A percentile compares a stretch with the other conserved stretches of the same genome.
These are phyloP conservation scores for Gnetum montanum DNA, from an alignment of 75 land plant species.

Conservation along the genomic window DNA sequence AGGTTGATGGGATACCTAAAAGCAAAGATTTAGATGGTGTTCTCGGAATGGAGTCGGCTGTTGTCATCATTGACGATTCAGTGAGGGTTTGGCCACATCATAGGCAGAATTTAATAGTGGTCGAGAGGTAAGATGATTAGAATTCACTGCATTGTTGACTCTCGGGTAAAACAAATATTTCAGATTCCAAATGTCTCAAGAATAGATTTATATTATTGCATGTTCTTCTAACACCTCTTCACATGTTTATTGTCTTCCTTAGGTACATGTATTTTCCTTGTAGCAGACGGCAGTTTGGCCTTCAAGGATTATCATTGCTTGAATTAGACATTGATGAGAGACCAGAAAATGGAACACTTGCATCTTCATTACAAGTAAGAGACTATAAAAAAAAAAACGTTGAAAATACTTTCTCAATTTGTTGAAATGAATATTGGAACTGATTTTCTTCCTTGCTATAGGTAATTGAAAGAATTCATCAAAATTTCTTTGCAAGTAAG, in stretches of 20 bases:
- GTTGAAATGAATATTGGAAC: not conserved
- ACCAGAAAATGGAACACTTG: slow-evolving; percentile 89
- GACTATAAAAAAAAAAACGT: not conserved
- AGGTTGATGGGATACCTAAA: slow-evolving; percentile 69
- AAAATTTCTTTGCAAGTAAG: slow-evolving; percentile 56
- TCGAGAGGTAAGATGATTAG: slow-evolving; percentile 57
- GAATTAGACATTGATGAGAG: slow-evolving; percentile 98
- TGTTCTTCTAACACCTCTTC: too few species aligned
- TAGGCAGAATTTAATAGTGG: slow-evolving; percentile 80
- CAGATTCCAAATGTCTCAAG: too few species aligned
- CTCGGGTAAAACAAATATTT: too few species aligned
- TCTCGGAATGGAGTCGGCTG: slow-evolving; percentile 96
- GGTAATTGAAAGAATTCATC: slow-evolving; percentile 92
- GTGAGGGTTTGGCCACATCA: slow-evolving; percentile 97
- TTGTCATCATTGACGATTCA: slow-evolving; percentile 98
- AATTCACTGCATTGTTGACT: not conserved
- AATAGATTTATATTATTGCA: too few species aligned
- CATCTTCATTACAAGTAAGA: slow-evolving; percentile 76
- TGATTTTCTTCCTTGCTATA: too few species aligned
- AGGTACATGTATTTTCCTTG: slow-evolving; percentile 97
- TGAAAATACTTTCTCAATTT: slow-evolving; percentile 1
- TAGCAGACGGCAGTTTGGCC: slow-evolving; percentile 96
- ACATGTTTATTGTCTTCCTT: too few species aligned
- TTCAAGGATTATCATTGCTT: slow-evolving; percentile 86
- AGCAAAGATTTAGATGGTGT: slow-evolving; percentile 99